phyloP scores from a whole-genome alignment of 768 basidiomycete genomes.

The Coprinopsis cinerea region DNA sequence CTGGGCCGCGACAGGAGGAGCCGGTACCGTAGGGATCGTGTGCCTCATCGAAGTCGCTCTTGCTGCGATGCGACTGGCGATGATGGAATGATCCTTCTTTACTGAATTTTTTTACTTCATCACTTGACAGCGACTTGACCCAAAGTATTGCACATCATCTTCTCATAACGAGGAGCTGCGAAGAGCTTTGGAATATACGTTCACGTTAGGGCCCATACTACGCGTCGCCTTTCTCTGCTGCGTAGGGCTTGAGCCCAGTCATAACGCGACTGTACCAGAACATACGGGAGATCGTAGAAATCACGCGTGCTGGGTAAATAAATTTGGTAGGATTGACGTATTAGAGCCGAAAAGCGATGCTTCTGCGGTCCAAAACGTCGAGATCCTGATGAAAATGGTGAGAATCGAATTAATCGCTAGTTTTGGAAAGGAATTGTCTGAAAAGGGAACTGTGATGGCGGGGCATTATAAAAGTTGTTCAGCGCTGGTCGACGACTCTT shows the following conservation, averaged over 20 bases:
- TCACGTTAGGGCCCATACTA: not conserved
- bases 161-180: not conserved
- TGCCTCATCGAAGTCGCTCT: too few species aligned
- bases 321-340: not conserved
- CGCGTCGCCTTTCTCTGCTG: not conserved
- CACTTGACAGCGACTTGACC: slow-evolving; percentile 12
- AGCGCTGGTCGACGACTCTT: slow-evolving; percentile 27
- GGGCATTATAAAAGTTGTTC: slow-evolving; percentile 29
- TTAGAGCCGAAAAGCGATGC: slow-evolving; percentile 12
- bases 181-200: not conserved
- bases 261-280: not conserved
- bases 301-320: not conserved
- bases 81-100: slow-evolving; percentile 1
- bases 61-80: not conserved
- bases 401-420: slow-evolving; percentile 9
- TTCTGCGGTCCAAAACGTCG: slow-evolving; percentile 10
- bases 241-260: not conserved
- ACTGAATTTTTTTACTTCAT: slow-evolving; percentile 3
- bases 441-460: slow-evolving; percentile 25
- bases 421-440: slow-evolving; percentile 28
- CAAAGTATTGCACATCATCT: slow-evolving; percentile 8
- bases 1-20: too few species aligned
- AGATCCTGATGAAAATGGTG: slow-evolving; percentile 8
- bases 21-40: too few species aligned
- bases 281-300: not conserved